These are phyloP conservation scores for Mucor racemosus DNA, from an alignment of 371 early-diverging fungal species.

Conservation along the genomic window DNA sequence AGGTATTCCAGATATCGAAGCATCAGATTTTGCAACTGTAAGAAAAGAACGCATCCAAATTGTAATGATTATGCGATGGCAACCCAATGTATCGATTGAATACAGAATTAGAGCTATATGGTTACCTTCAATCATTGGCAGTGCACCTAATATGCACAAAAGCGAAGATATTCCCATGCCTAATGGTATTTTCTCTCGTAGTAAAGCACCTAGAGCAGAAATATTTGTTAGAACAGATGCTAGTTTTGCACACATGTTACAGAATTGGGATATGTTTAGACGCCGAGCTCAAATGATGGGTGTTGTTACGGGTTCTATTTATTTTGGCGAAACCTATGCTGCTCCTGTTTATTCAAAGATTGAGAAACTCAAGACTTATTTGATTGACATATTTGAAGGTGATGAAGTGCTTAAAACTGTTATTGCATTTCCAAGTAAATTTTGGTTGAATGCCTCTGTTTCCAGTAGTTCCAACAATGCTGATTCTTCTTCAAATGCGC, in stretches of 20 bases:
- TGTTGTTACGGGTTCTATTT: conserved; percentile 46
- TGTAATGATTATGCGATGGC: conserved; percentile 79
- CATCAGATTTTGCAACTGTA: conserved; percentile 28
- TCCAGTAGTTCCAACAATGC: neutral
- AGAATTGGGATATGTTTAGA: conserved; percentile 51
- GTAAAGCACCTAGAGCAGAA: conserved; percentile 52
- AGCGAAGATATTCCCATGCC: conserved; percentile 35
- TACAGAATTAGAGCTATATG: conserved; percentile 74
- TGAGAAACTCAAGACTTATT: conserved; percentile 65
- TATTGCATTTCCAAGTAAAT: conserved; percentile 41
- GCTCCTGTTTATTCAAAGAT: conserved; percentile 69
- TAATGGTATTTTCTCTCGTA: conserved; percentile 42
- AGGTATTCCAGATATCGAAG: conserved; percentile 28
- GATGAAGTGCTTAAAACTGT: conserved; percentile 69
- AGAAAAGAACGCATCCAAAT: conserved; percentile 70
- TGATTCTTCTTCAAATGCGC: neutral
- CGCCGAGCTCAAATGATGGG: conserved; percentile 54
- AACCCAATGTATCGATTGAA: conserved; percentile 86
- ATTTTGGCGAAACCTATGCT: conserved; percentile 47
- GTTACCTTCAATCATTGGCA: conserved; percentile 46
- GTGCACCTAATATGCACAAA: conserved; percentile 16
- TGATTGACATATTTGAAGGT: conserved; percentile 73
- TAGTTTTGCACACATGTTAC: conserved; percentile 52
- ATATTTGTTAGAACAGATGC: conserved; percentile 49
- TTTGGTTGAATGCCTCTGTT: conserved; percentile 19